Evolutionary conservation across 192 early-diverging fungal species (phyloP).

Genomic region (Spinellus fusiger): DNA sequence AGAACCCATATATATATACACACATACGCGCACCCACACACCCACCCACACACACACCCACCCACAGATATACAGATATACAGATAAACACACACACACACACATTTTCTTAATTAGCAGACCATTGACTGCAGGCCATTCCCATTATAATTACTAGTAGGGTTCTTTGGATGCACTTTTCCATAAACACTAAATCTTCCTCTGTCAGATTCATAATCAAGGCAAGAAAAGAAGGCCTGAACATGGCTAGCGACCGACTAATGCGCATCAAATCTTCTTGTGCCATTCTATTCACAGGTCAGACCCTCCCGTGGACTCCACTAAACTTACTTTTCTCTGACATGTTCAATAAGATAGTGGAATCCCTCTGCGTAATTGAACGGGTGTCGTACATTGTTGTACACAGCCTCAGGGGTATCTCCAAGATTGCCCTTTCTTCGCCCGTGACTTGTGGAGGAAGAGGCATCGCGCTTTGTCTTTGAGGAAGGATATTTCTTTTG

Average conservation of each 20-base stretch:
- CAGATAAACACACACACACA: background rate
- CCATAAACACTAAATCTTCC: constrained; percentile 94
- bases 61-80: background rate
- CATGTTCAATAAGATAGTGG: constrained; percentile 82
- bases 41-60: too few relatives aligned
- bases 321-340: constrained; percentile 59
- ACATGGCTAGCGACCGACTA: constrained; percentile 80
- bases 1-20: too few relatives aligned
- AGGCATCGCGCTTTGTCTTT: constrained; percentile 5
- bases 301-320: background rate
- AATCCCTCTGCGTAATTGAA: constrained; percentile 93
- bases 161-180: constrained; percentile 93
- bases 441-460: background rate
- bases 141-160: constrained; percentile 53
- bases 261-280: constrained; percentile 85
- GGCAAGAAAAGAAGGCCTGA: constrained; percentile 90
- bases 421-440: constrained; percentile 13
- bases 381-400: constrained; percentile 71
- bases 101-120: background rate
- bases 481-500: background rate
- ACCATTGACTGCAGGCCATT: background rate
- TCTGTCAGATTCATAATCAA: constrained; percentile 90
- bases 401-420: constrained; percentile 65
- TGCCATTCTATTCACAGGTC: constrained; percentile 77
- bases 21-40: too few relatives aligned